phyloP scores from a whole-genome alignment of 2,329 filamentous ascomycete genomes.

The Venturiaceae sp. region DNA sequence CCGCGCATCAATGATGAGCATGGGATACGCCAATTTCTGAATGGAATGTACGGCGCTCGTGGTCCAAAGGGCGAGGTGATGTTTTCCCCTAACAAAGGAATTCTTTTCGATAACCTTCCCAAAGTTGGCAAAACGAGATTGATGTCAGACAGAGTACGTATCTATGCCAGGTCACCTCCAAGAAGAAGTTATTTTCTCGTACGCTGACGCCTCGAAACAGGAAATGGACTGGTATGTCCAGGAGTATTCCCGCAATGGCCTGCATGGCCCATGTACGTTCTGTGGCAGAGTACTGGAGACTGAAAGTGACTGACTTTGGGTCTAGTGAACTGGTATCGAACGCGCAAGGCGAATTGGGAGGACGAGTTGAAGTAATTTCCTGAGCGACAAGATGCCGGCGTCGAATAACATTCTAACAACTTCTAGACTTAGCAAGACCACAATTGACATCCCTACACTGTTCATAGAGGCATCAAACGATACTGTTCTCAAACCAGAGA shows the following conservation, averaged over 20 bases:
- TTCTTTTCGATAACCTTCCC: conserved; percentile 36
- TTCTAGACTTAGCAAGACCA: conserved; percentile 15
- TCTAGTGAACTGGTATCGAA: conserved; percentile 78
- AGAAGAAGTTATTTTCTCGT: not conserved
- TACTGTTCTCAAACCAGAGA: conserved; percentile 57
- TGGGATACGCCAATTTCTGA: conserved; percentile 61
- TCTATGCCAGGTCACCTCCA: not conserved
- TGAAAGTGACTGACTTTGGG: not conserved
- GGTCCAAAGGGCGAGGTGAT: conserved; percentile 44
- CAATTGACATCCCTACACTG: conserved; percentile 45
- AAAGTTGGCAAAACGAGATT: conserved; percentile 46
- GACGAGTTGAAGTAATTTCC: conserved; percentile 50
- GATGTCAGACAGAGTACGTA: conserved; percentile 48
- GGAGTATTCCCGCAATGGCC: conserved; percentile 60
- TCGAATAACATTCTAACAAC: not conserved
- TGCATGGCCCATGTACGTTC: conserved; percentile 59
- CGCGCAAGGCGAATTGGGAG: conserved; percentile 59
- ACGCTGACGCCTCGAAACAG: conserved; percentile 12
- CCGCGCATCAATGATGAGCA: conserved; percentile 41
- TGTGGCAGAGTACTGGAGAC: not conserved
- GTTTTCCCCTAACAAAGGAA: conserved; percentile 52
- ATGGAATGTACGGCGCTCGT: conserved; percentile 58
- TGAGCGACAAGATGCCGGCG: not conserved
- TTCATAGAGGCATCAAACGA: conserved; percentile 68
- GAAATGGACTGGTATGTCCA: conserved; percentile 70